These are phyloP conservation scores for Aspergillus pseudoglaucus DNA, from an alignment of 2,329 filamentous ascomycete genomes.

Conservation along the genomic window DNA sequence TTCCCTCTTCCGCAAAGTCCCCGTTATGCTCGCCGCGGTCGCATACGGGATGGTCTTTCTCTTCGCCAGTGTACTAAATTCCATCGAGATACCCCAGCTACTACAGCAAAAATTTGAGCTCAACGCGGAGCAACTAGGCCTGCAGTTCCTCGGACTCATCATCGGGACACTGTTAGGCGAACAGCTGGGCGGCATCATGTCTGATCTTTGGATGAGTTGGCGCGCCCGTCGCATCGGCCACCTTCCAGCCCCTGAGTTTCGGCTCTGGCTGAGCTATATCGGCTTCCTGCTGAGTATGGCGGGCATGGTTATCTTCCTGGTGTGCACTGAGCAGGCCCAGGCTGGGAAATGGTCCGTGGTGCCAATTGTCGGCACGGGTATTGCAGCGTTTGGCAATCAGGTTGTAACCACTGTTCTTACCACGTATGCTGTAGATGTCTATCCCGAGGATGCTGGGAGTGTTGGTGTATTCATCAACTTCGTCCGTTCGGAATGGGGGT, in stretches of 20 bases:
- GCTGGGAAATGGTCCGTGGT: conserved; percentile 48
- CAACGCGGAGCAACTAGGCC: conserved; percentile 51
- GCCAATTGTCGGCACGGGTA: conserved; percentile 50
- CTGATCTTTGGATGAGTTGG: conserved; percentile 51
- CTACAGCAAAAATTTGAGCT: conserved; percentile 51
- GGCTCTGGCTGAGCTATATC: conserved; percentile 53
- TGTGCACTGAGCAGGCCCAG: conserved; percentile 44
- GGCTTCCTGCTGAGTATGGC: conserved; percentile 48
- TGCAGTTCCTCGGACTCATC: conserved; percentile 54
- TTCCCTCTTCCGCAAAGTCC: conserved; percentile 40
- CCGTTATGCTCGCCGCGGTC: conserved; percentile 45
- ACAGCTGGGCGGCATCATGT: conserved; percentile 50
- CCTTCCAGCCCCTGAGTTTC: conserved; percentile 45
- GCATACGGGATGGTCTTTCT: conserved; percentile 54
- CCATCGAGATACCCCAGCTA: conserved; percentile 55
- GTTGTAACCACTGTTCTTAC: conserved; percentile 56
- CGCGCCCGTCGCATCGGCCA: conserved; percentile 25
- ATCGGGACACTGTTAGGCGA: conserved; percentile 55
- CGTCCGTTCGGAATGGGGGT: conserved; percentile 38
- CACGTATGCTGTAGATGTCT: conserved; percentile 55
- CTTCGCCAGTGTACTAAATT: conserved; percentile 48
- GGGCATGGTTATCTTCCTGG: conserved; percentile 51
- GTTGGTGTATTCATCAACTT: conserved; percentile 57
- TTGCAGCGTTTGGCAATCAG: conserved; percentile 52
- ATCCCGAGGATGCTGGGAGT: conserved; percentile 47